Conservation (phyloP, 2,329 filamentous ascomycete species). For the Colletotrichum caudatum region DNA sequence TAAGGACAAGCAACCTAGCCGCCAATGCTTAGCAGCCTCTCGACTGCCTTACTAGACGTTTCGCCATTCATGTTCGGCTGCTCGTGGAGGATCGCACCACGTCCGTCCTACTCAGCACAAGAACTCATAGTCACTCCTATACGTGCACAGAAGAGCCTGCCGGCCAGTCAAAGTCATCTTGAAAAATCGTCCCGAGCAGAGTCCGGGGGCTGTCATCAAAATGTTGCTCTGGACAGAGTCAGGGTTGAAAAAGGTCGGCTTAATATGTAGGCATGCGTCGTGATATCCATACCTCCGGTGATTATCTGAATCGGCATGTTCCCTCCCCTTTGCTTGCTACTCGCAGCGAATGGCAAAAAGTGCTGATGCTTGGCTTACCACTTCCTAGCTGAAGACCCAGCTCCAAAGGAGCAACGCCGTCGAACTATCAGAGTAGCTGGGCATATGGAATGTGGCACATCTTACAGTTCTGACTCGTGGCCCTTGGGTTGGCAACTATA, state of each 20-base stretch:
- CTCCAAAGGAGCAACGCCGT: background rate
- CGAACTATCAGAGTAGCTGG: slow-evolving; percentile 15
- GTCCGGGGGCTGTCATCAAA: background rate
- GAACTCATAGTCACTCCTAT: slow-evolving; percentile 22
- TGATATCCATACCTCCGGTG: slow-evolving; percentile 3
- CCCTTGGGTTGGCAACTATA: slow-evolving; percentile 28
- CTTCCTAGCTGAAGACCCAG: slow-evolving; percentile 6
- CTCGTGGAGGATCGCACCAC: slow-evolving; percentile 1
- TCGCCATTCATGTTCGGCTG: slow-evolving; percentile 7
- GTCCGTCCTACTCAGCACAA: slow-evolving; percentile 15
- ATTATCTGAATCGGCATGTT: background rate
- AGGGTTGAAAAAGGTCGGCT: slow-evolving; percentile 1
- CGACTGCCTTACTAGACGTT: slow-evolving; percentile 4
- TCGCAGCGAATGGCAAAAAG: slow-evolving; percentile 6
- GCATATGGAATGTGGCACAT: slow-evolving; percentile 4
- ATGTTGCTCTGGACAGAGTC: slow-evolving; percentile 5
- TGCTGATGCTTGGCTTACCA: background rate
- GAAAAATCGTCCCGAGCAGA: slow-evolving; percentile 22
- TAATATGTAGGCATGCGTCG: background rate
- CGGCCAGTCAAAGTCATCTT: slow-evolving; percentile 1
- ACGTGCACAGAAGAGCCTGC: slow-evolving; percentile 3
- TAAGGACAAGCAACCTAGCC: slow-evolving; percentile 11
- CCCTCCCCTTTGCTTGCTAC: background rate
- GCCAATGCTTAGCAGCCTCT: slow-evolving; percentile 1
- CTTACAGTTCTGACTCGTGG: slow-evolving; percentile 13